Percentiles rank a stretch among this genome's conserved stretches.
Evolutionary conservation across 768 basidiomycete species (phyloP).

Genomic region (Tulasnella sp.): DNA sequence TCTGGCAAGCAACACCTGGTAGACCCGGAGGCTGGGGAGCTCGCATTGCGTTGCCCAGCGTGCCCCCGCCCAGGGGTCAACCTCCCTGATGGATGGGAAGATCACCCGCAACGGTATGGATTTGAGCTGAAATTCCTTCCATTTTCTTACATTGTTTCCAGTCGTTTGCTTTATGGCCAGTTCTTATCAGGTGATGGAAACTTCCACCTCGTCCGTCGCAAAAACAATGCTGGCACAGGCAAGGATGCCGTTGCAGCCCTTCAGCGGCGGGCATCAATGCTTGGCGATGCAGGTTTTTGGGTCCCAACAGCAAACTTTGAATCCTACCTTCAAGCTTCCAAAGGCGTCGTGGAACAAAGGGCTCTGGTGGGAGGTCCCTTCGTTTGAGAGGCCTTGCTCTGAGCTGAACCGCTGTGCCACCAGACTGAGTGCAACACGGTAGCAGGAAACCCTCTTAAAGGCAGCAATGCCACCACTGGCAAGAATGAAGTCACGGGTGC

Average conservation of each 20-base stretch:
- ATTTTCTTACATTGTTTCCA: background rate
- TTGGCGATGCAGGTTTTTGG: background rate
- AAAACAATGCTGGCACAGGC: background rate
- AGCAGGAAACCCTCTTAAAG: background rate
- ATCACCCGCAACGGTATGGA: background rate
- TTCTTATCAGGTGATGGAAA: slow-evolving; percentile 13
- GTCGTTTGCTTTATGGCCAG: background rate
- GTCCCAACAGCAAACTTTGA: background rate
- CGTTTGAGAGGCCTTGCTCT: background rate
- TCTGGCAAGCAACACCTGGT: background rate
- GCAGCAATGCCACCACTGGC: background rate
- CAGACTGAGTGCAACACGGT: background rate
- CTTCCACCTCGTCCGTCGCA: background rate
- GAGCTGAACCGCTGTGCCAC: background rate
- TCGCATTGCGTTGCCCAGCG: background rate
- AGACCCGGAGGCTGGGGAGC: background rate
- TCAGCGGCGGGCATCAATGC: background rate
- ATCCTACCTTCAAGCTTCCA: background rate
- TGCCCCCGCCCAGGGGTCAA: background rate
- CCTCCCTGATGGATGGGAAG: background rate
- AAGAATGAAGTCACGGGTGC: background rate
- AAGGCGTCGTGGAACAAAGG: background rate
- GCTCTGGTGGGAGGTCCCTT: background rate
- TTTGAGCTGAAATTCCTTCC: background rate
- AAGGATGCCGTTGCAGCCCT: background rate